phyloP scores from a whole-genome alignment of 306 rosid species.

The Macrotyloma uniflorum region DNA sequence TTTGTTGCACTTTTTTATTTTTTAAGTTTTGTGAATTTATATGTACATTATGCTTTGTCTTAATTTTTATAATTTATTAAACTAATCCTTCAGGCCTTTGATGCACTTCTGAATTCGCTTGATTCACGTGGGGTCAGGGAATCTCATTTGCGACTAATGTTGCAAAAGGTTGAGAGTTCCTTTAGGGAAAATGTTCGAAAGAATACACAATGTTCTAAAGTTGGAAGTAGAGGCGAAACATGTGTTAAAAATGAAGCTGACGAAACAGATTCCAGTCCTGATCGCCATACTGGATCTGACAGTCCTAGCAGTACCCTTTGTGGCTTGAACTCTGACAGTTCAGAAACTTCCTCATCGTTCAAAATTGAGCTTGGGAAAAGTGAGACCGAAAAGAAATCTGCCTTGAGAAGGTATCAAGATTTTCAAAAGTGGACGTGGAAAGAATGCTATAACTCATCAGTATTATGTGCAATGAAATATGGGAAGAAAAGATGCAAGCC shows the following conservation, averaged over 20 bases:
- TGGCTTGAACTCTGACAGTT: constrained; percentile 65
- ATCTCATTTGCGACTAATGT: constrained; percentile 85
- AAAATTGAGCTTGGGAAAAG: constrained; percentile 85
- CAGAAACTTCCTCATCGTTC: constrained; percentile 76
- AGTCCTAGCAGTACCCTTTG: constrained; percentile 82
- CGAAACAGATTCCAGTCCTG: constrained; percentile 65
- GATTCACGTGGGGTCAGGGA: constrained; percentile 95
- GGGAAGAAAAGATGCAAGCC: constrained; percentile 72
- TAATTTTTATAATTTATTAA: constrained; percentile 15
- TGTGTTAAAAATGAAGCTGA: constrained; percentile 64
- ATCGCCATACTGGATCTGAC: constrained; percentile 58
- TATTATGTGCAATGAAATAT: constrained; percentile 64
- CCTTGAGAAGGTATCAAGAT: constrained; percentile 84
- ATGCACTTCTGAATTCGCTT: constrained; percentile 68
- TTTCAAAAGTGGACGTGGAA: constrained; percentile 91
- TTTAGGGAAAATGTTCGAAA: constrained; percentile 74
- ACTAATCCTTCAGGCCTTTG: constrained; percentile 70
- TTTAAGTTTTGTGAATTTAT: constrained; percentile 21
- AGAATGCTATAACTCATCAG: constrained; percentile 68
- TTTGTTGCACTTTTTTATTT: not conserved
- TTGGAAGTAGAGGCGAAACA: constrained; percentile 40
- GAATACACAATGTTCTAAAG: constrained; percentile 49
- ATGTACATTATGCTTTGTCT: constrained; percentile 1
- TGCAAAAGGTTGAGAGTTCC: constrained; percentile 80
- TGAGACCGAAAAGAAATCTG: constrained; percentile 77